Conservation (phyloP, 2,329 filamentous ascomycete genomes). For the Achaetomium macrosporum region DNA sequence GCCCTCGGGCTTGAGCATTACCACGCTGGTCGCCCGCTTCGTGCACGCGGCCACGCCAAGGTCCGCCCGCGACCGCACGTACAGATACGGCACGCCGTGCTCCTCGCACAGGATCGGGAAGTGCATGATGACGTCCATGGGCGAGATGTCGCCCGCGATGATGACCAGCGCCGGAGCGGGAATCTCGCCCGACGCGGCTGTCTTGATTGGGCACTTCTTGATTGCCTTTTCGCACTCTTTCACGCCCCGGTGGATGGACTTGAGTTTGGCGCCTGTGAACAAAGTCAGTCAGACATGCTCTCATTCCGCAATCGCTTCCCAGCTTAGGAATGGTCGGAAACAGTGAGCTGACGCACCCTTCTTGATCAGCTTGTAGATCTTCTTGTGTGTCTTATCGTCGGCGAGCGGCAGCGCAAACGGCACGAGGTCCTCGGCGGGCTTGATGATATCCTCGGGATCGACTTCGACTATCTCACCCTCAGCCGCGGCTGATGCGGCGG, state of each 20-base stretch:
- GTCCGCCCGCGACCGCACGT: conserved; percentile 86
- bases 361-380: conserved; percentile 59
- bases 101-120: conserved; percentile 97
- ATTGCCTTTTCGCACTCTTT: conserved; percentile 99
- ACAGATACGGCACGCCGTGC: conserved; percentile 95
- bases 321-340: neutral
- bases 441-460: conserved; percentile 40
- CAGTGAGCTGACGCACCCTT: conserved; percentile 42
- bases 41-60: conserved; percentile 89
- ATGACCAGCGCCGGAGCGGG: conserved; percentile 64
- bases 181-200: conserved; percentile 52
- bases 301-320: neutral
- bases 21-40: conserved; percentile 92
- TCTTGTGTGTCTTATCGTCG: conserved; percentile 68
- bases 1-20: conserved; percentile 60
- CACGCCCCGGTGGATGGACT: conserved; percentile 93
- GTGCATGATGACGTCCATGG: conserved; percentile 97
- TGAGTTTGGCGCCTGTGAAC: conserved; percentile 77
- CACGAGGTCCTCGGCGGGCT: conserved; percentile 56
- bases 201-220: conserved; percentile 75
- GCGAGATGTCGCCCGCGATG: conserved; percentile 94
- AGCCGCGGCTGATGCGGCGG: conserved; percentile 41
- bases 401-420: conserved; percentile 78
- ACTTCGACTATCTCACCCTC: conserved; percentile 34
- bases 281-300: neutral